Evolutionary conservation across 2,329 filamentous ascomycete genomes (phyloP).

Genomic region (Waltergamsia citrina): DNA sequence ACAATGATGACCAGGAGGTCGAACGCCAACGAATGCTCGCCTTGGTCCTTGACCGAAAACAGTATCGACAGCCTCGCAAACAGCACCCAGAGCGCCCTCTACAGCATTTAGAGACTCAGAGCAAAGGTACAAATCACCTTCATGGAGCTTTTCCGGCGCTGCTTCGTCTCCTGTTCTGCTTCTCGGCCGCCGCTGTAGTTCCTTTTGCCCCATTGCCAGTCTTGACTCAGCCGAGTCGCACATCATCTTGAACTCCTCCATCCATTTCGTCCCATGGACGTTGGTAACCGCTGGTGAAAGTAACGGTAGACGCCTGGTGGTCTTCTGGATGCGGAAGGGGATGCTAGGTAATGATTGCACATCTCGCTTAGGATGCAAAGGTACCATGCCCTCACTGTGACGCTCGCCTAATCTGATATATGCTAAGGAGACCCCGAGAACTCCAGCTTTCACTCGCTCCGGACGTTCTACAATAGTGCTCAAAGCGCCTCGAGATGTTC

Average conservation of each 20-base stretch:
- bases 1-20: conserved; percentile 93
- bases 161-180: conserved; percentile 38
- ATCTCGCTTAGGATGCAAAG: conserved; percentile 55
- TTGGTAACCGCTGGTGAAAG: conserved; percentile 73
- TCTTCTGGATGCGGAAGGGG: conserved; percentile 82
- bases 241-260: conserved; percentile 82
- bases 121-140: conserved; percentile 87
- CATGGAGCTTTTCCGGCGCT: conserved; percentile 56
- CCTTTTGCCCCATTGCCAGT: conserved; percentile 67
- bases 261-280: conserved; percentile 87
- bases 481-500: conserved; percentile 61
- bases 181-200: conserved; percentile 59
- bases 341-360: conserved; percentile 44
- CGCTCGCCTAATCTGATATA: conserved; percentile 85
- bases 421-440: conserved; percentile 74
- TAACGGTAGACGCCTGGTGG: conserved; percentile 60
- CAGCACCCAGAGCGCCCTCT: conserved; percentile 83
- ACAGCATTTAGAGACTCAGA: conserved; percentile 78
- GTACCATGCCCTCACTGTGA: conserved; percentile 60
- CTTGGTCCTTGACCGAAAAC: conserved; percentile 60
- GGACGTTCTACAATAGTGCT: conserved; percentile 86
- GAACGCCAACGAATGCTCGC: conserved; percentile 83
- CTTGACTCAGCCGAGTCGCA: conserved; percentile 73
- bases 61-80: conserved; percentile 84
- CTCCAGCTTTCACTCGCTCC: conserved; percentile 76